phyloP scores from a whole-genome alignment of 805 yeast genomes.

The Candida tallmaniae region DNA sequence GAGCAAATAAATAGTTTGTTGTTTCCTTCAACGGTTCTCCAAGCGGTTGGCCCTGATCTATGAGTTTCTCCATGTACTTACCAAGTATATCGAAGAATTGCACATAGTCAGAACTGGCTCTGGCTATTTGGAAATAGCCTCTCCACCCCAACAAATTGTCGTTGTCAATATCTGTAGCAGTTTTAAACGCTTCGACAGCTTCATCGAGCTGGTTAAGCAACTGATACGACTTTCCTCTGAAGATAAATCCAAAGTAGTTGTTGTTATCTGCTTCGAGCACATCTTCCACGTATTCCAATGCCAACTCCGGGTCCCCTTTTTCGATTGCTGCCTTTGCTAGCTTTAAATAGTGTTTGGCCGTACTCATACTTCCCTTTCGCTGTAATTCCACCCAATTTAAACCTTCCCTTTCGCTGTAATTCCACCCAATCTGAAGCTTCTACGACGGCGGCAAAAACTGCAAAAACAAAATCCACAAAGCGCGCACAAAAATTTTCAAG shows the following conservation, averaged over 20 bases:
- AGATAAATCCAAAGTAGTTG: constrained; percentile 63
- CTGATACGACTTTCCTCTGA: constrained; percentile 68
- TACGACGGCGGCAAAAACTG: no score
- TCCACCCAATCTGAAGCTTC: neutral
- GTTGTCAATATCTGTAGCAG: constrained; percentile 49
- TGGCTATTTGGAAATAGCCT: constrained; percentile 56
- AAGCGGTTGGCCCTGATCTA: constrained; percentile 40
- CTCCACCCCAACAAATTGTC: constrained; percentile 70
- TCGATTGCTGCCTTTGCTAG: constrained; percentile 46
- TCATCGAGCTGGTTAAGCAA: constrained; percentile 30
- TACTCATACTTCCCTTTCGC: constrained; percentile 12
- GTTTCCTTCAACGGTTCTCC: constrained; percentile 49
- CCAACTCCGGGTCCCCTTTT: constrained; percentile 56
- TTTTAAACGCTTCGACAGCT: constrained; percentile 42
- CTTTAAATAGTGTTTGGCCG: constrained; percentile 25
- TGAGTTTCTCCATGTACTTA: constrained; percentile 37
- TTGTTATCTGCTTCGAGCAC: constrained; percentile 52
- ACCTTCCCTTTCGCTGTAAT: neutral
- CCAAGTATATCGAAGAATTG: constrained; percentile 47
- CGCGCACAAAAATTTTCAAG: constrained; percentile 1
- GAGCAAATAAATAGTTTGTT: constrained; percentile 38
- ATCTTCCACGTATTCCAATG: constrained; percentile 51
- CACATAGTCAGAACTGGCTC: constrained; percentile 31
- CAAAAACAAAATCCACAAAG: no score
- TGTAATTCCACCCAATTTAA: neutral